Evolutionary conservation across 2,329 filamentous ascomycete genomes (phyloP), one percentile per base, ranked within the genome.

Genomic region (Claviceps arundinis): DNA sequence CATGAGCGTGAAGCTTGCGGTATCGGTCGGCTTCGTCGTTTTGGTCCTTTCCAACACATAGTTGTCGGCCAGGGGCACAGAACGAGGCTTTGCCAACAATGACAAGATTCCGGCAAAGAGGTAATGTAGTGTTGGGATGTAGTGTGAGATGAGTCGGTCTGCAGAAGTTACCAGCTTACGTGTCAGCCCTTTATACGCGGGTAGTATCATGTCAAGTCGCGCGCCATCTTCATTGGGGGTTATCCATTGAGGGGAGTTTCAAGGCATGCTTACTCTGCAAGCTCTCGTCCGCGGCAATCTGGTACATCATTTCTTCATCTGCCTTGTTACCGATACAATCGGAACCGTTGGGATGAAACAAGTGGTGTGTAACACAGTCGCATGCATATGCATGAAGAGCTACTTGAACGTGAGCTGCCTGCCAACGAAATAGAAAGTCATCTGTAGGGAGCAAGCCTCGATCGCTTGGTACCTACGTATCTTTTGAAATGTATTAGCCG

Each of bases 231-330:
- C 37, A 16, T 14, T n/a, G 14, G 37, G 37, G 16, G 2, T 8
- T 42, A 4, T 7, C 40, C 40, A 42, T 42, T 17, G 13, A n/a
- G 4, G 30, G 26, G 9, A 11, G 30, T 34, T 34, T 34, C 24
- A 22, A 14, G 24, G 5, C 14, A n/a, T 59, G 84, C 82, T 82
- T 59, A 84, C 82, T 82, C 60, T 82, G 78, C 8, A 86, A 67
- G 59, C 81, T 85, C 57, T 83, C 75, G 55, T 86, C 82, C 54
- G 82, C 81, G 0, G 82, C 80, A 2, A 85, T 73, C 59, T 87
- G 80, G 52, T 79, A 74, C 82, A 87, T 85, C 64, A 87, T 76
- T 14, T 76, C 71, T 55, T 80, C 76, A 52, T 86, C 80, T n/a
- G 73, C 62, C 37, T 67, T 58, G 17, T 73, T 66, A 34, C 74